phyloP scores from a whole-genome alignment of 306 rosid species.

The Notholithocarpus densiflorus region DNA sequence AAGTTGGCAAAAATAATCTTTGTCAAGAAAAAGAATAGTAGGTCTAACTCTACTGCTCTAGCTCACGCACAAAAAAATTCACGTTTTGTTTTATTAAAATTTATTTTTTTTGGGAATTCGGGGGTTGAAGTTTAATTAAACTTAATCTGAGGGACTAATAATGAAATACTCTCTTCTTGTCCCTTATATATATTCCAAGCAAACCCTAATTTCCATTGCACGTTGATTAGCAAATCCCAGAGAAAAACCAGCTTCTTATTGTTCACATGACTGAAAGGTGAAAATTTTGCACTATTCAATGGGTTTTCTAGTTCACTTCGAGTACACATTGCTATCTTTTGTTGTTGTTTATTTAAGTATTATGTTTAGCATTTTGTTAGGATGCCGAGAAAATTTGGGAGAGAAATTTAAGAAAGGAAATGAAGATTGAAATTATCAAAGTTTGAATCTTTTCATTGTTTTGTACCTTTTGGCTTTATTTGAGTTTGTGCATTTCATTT shows the following conservation, averaged over 20 bases:
- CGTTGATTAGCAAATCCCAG: not conserved
- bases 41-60: too few relatives aligned
- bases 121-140: not conserved
- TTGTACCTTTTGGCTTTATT: too few relatives aligned
- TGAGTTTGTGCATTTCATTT: not conserved
- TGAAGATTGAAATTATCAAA: too few relatives aligned
- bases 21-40: accelerated
- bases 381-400: too few relatives aligned
- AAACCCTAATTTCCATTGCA: not conserved
- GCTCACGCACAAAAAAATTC: too few relatives aligned
- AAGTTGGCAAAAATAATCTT: accelerated
- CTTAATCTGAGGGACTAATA: not conserved
- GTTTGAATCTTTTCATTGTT: too few relatives aligned
- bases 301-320: not conserved
- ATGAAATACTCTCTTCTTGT: not conserved
- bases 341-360: too few relatives aligned
- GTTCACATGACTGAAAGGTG: not conserved
- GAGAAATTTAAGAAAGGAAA: too few relatives aligned
- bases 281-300: not conserved
- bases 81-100: too few relatives aligned
- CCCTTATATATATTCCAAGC: not conserved
- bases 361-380: too few relatives aligned
- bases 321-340: too few relatives aligned
- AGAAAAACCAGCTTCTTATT: not conserved
- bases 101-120: not conserved